A percentile compares a stretch with the other conserved stretches of the same genome.
These are phyloP conservation scores for Dentipellis sp. DNA, from an alignment of 768 basidiomycete species.

Conservation along the genomic window DNA sequence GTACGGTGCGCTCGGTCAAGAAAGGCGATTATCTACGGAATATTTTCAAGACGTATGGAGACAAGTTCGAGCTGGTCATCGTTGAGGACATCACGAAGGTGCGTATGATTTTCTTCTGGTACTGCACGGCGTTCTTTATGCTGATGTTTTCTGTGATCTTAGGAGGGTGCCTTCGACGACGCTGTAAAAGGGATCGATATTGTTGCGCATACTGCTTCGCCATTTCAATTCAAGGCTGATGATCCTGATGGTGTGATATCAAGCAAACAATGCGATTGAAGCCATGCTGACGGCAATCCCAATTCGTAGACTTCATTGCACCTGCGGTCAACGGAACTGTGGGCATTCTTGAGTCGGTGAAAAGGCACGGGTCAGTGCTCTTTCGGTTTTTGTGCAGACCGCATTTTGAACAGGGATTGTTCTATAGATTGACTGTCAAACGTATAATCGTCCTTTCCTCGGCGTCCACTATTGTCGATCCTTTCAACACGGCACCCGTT, in stretches of 20 bases:
- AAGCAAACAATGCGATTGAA: no score
- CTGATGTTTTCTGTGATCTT: not conserved
- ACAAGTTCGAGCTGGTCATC: not conserved
- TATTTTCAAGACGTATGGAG: not conserved
- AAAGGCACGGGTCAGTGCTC: no score
- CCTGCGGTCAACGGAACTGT: no score
- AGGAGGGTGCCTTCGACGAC: slow-evolving; percentile 30
- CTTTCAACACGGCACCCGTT: not conserved
- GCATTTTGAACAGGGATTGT: not conserved
- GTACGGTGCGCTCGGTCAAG: not conserved
- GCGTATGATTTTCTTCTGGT: no score
- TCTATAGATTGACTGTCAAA: slow-evolving; percentile 38
- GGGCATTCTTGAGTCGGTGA: no score
- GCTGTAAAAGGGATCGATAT: slow-evolving; percentile 33
- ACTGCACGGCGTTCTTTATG: no score
- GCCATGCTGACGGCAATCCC: no score
- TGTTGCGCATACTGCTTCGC: slow-evolving; percentile 27
- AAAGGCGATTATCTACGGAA: not conserved
- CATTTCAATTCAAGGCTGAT: slow-evolving; percentile 20
- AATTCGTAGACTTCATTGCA: no score
- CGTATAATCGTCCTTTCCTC: slow-evolving; percentile 67
- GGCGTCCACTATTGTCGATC: slow-evolving; percentile 35
- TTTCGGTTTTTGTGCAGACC: no score
- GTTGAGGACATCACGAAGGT: not conserved
- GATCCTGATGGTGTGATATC: slow-evolving; percentile 8